Percentiles rank a stretch among this genome's conserved stretches.
Conservation (phyloP, 352 stramenopile species). For the Aphanomyces stellatus region DNA sequence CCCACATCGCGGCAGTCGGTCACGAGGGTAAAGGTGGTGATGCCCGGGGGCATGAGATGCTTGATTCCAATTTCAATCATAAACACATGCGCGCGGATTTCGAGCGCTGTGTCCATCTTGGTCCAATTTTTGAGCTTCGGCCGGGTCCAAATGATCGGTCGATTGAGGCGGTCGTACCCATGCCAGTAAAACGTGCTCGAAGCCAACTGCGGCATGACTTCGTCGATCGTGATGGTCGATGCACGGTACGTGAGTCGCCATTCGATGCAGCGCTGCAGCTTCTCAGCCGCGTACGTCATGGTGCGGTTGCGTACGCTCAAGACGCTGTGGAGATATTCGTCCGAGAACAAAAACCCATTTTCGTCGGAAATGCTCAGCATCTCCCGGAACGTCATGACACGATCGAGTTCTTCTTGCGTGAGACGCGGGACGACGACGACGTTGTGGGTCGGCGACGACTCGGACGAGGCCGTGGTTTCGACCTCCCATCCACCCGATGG, state of each 20-base stretch:
- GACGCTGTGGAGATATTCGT: slow-evolving; percentile 54
- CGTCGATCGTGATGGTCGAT: slow-evolving; percentile 28
- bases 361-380: slow-evolving; percentile 23
- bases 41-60: slow-evolving; percentile 43
- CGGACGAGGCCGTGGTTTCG: no score
- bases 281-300: slow-evolving; percentile 50
- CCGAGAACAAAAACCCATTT: slow-evolving; percentile 47
- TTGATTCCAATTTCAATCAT: slow-evolving; percentile 46
- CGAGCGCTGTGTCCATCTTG: slow-evolving; percentile 43
- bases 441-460: not conserved
- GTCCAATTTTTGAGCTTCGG: slow-evolving; percentile 50
- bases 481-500: not conserved
- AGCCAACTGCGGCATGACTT: slow-evolving; percentile 35
- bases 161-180: slow-evolving; percentile 57
- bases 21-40: slow-evolving; percentile 54
- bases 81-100: slow-evolving; percentile 52
- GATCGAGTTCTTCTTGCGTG: slow-evolving; percentile 18
- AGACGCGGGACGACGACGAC: not conserved
- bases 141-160: slow-evolving; percentile 57
- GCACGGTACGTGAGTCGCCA: slow-evolving; percentile 43
- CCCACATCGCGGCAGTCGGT: slow-evolving; percentile 44
- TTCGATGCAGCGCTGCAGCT: slow-evolving; percentile 43
- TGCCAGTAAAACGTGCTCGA: slow-evolving; percentile 64
- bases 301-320: slow-evolving; percentile 48
- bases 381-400: slow-evolving; percentile 21